These are phyloP conservation scores for Sideroxylon spinosum DNA, from an alignment of 179 eudicot species.

Conservation along the genomic window DNA sequence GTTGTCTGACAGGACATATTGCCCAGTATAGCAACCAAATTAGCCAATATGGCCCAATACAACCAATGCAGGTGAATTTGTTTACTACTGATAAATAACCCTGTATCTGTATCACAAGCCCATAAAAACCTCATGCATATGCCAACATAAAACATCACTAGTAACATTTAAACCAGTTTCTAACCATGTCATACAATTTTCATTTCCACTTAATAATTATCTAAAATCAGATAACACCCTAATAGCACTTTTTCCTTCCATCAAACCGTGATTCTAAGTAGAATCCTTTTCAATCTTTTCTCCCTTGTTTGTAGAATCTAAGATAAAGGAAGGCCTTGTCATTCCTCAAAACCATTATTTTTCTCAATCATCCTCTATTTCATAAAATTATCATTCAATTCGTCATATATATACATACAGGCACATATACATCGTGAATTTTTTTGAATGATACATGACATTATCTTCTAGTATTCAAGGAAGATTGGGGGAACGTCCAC, in stretches of 20 bases:
- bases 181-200: neutral
- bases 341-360: neutral
- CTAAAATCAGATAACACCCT: neutral
- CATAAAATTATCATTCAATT: neutral
- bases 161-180: neutral
- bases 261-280: neutral
- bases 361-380: neutral
- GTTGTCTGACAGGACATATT: too few species aligned
- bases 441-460: neutral
- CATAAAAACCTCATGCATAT: too few species aligned
- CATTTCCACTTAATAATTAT: neutral
- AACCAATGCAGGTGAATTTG: too few species aligned
- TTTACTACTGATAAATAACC: too few species aligned
- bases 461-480: neutral
- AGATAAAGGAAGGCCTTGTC: neutral
- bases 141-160: too few species aligned
- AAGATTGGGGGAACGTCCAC: neutral
- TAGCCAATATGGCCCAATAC: too few species aligned
- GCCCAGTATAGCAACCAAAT: too few species aligned
- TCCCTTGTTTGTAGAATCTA: neutral
- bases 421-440: neutral
- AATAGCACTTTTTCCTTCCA: neutral
- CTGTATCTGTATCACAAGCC: too few species aligned
- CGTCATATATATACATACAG: neutral
- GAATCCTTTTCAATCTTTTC: neutral